phyloP scores from a whole-genome alignment of 257 asterid genomes.

The Nicotiana attenuata region DNA sequence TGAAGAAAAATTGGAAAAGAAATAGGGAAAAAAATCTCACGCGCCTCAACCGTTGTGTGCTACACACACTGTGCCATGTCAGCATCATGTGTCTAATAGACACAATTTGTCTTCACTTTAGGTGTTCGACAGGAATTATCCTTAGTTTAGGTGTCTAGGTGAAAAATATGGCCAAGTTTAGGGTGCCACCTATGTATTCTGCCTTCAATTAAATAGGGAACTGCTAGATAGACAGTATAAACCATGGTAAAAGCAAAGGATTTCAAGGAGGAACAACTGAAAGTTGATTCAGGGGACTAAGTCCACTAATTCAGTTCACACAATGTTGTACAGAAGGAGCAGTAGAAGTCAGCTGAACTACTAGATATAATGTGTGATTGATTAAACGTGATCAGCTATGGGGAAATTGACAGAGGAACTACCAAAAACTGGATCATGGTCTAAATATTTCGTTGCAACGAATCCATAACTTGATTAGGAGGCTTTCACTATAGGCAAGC shows the following conservation, averaged over 20 bases:
- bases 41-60: too few species aligned
- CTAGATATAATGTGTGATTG: not conserved
- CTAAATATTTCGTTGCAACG: not conserved
- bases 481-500: not conserved
- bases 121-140: too few species aligned
- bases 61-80: too few species aligned
- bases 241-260: not conserved
- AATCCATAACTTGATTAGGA: not conserved
- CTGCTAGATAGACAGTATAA: not conserved
- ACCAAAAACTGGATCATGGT: not conserved
- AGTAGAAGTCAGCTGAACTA: not conserved
- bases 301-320: not conserved
- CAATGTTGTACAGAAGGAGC: not conserved
- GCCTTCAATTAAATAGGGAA: not conserved
- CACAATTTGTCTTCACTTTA: too few species aligned
- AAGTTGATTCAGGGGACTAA: not conserved
- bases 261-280: not conserved
- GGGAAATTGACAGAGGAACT: not conserved
- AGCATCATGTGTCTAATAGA: too few species aligned
- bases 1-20: too few species aligned
- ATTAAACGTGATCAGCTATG: not conserved
- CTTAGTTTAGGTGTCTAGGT: too few species aligned
- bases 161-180: too few species aligned
- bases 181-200: too few species aligned
- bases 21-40: too few species aligned